Evolutionary conservation across 352 stramenopile genomes (phyloP).

Genomic region (Pelagophyceae sp.): DNA sequence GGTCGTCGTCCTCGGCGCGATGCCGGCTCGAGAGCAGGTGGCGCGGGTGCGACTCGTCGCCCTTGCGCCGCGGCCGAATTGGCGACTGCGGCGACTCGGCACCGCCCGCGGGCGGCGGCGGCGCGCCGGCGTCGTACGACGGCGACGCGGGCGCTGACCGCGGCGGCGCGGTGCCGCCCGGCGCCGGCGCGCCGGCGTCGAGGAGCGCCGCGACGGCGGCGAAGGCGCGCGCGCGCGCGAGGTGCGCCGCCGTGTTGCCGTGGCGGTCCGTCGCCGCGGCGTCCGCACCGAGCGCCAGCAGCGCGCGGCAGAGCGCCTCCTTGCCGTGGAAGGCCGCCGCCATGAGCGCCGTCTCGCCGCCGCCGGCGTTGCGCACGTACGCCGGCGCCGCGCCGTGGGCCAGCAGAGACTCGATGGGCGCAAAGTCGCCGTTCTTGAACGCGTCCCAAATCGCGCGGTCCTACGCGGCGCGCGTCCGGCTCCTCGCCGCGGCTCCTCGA

Average conservation of each 20-base stretch:
- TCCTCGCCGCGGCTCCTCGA: too few relatives aligned
- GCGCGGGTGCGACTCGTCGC: neutral
- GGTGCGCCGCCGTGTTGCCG: neutral
- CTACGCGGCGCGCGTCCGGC: too few relatives aligned
- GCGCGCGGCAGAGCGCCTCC: neutral
- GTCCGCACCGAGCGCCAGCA: neutral
- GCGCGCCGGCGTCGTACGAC: neutral
- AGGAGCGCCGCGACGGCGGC: neutral
- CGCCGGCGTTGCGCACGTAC: neutral
- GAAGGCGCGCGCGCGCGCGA: neutral
- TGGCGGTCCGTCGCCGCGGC: neutral
- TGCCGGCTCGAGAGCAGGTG: neutral
- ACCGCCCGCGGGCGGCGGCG: neutral
- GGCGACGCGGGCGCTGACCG: too few relatives aligned
- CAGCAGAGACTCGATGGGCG: neutral
- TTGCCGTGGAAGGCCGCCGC: conserved; percentile 6
- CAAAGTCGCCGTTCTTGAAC: conserved; percentile 3
- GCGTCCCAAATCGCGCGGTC: conserved; percentile 20
- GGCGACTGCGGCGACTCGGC: neutral
- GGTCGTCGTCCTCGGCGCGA: neutral
- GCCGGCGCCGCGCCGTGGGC: neutral
- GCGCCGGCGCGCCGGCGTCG: neutral
- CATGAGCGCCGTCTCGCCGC: conserved; percentile 20
- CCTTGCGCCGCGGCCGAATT: neutral
- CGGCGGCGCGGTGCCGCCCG: too few relatives aligned